phyloP scores from a whole-genome alignment of 805 yeast species.

The Cyberlindnera japonica region DNA sequence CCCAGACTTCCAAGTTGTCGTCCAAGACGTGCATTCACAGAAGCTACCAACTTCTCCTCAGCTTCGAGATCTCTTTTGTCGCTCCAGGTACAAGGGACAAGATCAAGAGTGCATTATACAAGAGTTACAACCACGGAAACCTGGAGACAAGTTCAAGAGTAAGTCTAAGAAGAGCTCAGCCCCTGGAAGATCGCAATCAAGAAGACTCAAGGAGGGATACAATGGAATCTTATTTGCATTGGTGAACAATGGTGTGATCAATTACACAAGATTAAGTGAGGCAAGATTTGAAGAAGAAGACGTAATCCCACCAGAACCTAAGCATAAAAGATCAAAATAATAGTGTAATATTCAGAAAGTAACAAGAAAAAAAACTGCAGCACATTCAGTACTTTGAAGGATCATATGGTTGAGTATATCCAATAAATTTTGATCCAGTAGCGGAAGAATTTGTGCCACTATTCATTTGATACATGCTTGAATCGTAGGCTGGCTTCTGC shows the following conservation, averaged over 20 bases:
- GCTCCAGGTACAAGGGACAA: constrained; percentile 11
- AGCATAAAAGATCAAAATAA: too few species aligned
- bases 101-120: constrained; percentile 15
- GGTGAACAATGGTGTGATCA: constrained; percentile 71
- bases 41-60: constrained; percentile 46
- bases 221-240: constrained; percentile 55
- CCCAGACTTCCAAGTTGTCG: constrained; percentile 73
- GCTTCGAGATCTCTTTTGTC: constrained; percentile 33
- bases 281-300: constrained; percentile 43
- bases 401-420: constrained; percentile 26
- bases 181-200: constrained; percentile 29
- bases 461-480: constrained; percentile 30
- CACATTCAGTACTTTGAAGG: constrained; percentile 15
- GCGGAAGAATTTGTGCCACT: constrained; percentile 1
- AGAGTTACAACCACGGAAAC: background rate
- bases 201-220: constrained; percentile 48
- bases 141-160: background rate
- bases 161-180: background rate
- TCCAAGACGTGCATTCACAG: constrained; percentile 47
- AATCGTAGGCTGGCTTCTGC: constrained; percentile 49
- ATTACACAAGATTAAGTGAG: constrained; percentile 53
- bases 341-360: too few species aligned
- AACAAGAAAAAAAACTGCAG: background rate
- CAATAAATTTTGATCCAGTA: constrained; percentile 1
- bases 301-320: constrained; percentile 22